Percentiles rank a stretch among this genome's conserved stretches.
These are phyloP conservation scores for Chamaecyparis obtusa DNA, from an alignment of 75 land plant species.

Conservation along the genomic window DNA sequence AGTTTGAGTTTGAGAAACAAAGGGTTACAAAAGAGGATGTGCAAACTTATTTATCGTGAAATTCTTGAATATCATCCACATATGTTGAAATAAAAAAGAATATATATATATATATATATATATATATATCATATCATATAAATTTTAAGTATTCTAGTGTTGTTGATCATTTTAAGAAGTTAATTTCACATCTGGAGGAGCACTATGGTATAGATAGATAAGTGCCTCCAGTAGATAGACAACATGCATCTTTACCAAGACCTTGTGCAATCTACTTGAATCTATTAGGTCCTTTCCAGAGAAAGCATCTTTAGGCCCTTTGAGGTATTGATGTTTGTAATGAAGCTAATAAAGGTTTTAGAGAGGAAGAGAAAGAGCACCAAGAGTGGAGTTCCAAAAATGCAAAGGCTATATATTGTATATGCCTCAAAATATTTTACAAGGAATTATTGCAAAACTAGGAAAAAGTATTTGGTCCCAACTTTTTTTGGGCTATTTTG, in stretches of 20 bases:
- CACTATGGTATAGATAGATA: conserved; percentile 60
- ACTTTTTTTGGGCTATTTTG: too few relatives aligned
- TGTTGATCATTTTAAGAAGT: conserved; percentile 78
- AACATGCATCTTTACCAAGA: conserved; percentile 87
- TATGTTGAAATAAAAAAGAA: conserved; percentile 72
- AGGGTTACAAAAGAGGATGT: conserved; percentile 66
- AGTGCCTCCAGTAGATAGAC: conserved; percentile 66
- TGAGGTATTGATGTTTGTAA: conserved; percentile 43
- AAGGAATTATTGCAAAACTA: conserved; percentile 50
- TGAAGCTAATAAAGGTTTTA: conserved; percentile 32
- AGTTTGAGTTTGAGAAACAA: conserved; percentile 89
- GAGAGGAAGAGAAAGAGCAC: conserved; percentile 28
- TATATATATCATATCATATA: conserved; percentile 60
- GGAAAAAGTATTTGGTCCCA: conserved; percentile 73
- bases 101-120: conserved; percentile 73
- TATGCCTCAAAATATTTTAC: neutral
- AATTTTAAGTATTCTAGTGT: conserved; percentile 87
- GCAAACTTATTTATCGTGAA: conserved; percentile 82
- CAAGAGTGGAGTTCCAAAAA: neutral
- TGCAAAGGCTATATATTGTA: conserved; percentile 8
- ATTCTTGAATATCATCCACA: conserved; percentile 90
- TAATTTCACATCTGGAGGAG: conserved; percentile 81
- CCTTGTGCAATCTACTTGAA: conserved; percentile 46
- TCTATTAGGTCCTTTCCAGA: conserved; percentile 23
- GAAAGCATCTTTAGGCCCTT: conserved; percentile 20